Evolutionary conservation across 352 stramenopile species (phyloP).

Genomic region (Phytophthora pluvialis): DNA sequence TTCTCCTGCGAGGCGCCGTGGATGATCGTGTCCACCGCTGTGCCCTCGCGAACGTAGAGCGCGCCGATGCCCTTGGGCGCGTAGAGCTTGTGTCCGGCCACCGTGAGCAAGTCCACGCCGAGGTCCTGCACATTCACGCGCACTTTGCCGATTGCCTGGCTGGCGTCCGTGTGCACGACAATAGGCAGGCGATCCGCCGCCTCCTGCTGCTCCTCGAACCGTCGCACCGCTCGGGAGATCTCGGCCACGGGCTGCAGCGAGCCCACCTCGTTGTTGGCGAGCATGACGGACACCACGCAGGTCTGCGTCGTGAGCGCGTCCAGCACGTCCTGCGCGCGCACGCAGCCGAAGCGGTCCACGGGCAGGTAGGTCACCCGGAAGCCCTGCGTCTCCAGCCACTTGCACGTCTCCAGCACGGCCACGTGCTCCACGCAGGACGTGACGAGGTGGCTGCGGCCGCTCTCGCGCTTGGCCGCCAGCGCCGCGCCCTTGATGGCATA

Average conservation of each 20-base stretch:
- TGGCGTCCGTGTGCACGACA: conserved; percentile 97
- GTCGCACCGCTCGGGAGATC: conserved; percentile 68
- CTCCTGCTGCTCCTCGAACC: conserved; percentile 37
- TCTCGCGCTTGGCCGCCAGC: conserved; percentile 37
- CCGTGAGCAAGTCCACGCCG: conserved; percentile 94
- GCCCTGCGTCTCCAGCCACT: conserved; percentile 60
- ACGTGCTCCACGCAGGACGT: conserved; percentile 95
- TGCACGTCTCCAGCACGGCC: conserved; percentile 88
- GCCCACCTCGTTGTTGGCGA: conserved; percentile 99
- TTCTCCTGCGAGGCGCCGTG: conserved; percentile 94
- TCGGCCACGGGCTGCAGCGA: conserved; percentile 94
- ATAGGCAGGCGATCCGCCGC: conserved; percentile 49
- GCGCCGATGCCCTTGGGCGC: conserved; percentile 93
- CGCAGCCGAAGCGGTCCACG: conserved; percentile 60
- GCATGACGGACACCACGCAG: conserved; percentile 96
- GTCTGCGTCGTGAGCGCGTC: conserved; percentile 86
- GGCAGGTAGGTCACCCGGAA: conserved; percentile 79
- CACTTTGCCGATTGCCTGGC: conserved; percentile 96
- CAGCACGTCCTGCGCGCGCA: conserved; percentile 77
- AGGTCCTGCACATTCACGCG: conserved; percentile 81
- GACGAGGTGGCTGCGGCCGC: conserved; percentile 86
- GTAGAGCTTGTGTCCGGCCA: conserved; percentile 98
- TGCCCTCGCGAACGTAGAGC: conserved; percentile 70
- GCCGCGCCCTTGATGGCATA: conserved; percentile 78
- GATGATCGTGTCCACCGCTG: conserved; percentile 74